A percentile compares a stretch with the other conserved stretches of the same genome.
Evolutionary conservation across 148 eudicot species (phyloP).

Genomic region (Vaccinium vitisidaea): DNA sequence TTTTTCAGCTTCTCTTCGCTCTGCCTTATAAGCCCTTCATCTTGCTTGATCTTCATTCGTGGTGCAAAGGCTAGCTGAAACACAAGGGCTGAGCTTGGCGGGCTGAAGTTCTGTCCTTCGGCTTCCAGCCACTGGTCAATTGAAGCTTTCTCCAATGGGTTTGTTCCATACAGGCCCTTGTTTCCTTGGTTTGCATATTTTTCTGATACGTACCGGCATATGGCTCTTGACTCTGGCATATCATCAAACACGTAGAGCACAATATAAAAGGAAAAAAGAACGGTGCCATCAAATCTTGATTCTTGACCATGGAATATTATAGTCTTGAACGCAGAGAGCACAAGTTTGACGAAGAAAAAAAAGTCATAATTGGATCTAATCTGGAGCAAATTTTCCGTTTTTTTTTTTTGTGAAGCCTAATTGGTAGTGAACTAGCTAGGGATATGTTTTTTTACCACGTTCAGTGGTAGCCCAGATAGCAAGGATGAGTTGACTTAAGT

Average conservation of each 20-base stretch:
- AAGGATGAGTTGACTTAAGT: no score
- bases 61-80: slow-evolving; percentile 86
- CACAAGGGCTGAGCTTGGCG: slow-evolving; percentile 56
- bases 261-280: neutral
- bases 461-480: no score
- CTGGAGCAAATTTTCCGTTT: neutral
- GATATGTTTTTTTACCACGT: no score
- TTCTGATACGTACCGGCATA: slow-evolving; percentile 73
- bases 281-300: neutral
- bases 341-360: neutral
- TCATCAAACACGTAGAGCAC: neutral
- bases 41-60: slow-evolving; percentile 71
- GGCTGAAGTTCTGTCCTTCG: slow-evolving; percentile 72
- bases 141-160: slow-evolving; percentile 74
- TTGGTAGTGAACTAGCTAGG: neutral
- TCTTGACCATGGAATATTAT: neutral
- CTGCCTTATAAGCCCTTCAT: slow-evolving; percentile 57
- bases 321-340: neutral
- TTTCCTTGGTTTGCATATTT: slow-evolving; percentile 61
- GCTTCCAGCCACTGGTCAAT: slow-evolving; percentile 93
- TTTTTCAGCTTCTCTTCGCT: slow-evolving; percentile 62
- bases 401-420: neutral
- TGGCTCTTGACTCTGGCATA: slow-evolving; percentile 68
- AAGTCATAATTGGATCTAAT: neutral
- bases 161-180: slow-evolving; percentile 56